Evolutionary conservation across 116 monocot genomes (phyloP), one percentile per base, ranked within the genome.

Genomic region (Cymodocea nodosa): DNA sequence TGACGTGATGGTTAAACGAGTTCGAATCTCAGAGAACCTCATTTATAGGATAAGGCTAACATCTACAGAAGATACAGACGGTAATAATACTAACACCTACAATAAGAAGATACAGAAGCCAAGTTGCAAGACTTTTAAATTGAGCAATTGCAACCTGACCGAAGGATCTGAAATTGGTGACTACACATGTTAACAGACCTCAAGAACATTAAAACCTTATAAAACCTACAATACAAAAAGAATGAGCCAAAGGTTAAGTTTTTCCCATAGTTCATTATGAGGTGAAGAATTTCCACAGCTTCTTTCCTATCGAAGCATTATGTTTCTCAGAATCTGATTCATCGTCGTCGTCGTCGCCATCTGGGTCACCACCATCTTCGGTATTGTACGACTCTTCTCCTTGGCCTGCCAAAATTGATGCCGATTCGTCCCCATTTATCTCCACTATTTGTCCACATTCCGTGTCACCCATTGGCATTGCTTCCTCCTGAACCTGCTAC

Each of bases 211-310:
- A n/a, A 22, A 62, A 39, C 62, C 62, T 37, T 62, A 62, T n/a
- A 37, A 8, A n/a, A 37, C n/a, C 62, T 36, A 62, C 15, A 15
- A 18, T 62, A 37, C 37, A 62, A 62, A 61, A 37, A 62, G 36
- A 6, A 24, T 14, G 44, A n/a, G 18, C 20, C 36, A 64, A 64
- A 56, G 6, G 20, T 8, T 39, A 23, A 25, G 16, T 17, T 8
- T 44, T 44, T 30, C 30, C 44, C 44, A 44, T 12, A 10, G 44
- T 62, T 19, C 14, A 17, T 85, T 65, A 85, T 35, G 89, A 82
- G 23, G 93, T 93, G 58, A 93, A 84, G 79, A 93, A 93, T 23
- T 71, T 79, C 89, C 89, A 93, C 4, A 93, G 63, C 78, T 84
- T 93, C 65, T 89, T 89, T 30, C 89, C 70, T n/a, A 93, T 70